Evolutionary conservation across 495 filamentous ascomycete species (phyloP).

Genomic region (Hypoxylon crocopeplum): DNA sequence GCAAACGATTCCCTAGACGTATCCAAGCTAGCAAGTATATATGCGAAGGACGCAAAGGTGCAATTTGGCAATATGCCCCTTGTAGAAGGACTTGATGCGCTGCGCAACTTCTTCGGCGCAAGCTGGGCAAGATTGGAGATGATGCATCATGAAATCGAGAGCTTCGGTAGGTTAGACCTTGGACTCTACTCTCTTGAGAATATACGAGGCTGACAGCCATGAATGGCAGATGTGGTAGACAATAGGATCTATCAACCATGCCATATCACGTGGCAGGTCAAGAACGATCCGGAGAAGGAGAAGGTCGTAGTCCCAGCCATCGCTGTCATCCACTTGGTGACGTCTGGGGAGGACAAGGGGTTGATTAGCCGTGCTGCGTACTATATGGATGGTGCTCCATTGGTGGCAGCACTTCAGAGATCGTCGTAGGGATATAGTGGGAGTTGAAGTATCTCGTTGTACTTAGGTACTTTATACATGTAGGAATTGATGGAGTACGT

Average conservation of each 20-base stretch:
- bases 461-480: too few species aligned
- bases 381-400: conserved; percentile 29
- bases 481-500: too few species aligned
- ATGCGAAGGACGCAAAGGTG: conserved; percentile 21
- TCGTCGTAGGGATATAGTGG: conserved; percentile 4
- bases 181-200: neutral
- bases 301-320: conserved; percentile 32
- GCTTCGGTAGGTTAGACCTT: conserved; percentile 21
- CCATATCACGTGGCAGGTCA: conserved; percentile 36
- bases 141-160: conserved; percentile 36
- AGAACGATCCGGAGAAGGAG: conserved; percentile 38
- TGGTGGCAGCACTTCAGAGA: conserved; percentile 22
- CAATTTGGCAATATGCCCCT: conserved; percentile 32
- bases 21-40: conserved; percentile 16
- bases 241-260: conserved; percentile 37
- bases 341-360: conserved; percentile 14
- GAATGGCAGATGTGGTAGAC: conserved; percentile 22
- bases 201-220: neutral
- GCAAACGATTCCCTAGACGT: conserved; percentile 23
- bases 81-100: conserved; percentile 15
- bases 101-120: conserved; percentile 23
- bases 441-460: too few species aligned
- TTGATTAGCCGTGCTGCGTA: conserved; percentile 8
- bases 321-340: conserved; percentile 25
- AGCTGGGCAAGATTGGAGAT: conserved; percentile 25